Conservation (phyloP, 768 basidiomycete species). For the Neoboletus magnificus region DNA sequence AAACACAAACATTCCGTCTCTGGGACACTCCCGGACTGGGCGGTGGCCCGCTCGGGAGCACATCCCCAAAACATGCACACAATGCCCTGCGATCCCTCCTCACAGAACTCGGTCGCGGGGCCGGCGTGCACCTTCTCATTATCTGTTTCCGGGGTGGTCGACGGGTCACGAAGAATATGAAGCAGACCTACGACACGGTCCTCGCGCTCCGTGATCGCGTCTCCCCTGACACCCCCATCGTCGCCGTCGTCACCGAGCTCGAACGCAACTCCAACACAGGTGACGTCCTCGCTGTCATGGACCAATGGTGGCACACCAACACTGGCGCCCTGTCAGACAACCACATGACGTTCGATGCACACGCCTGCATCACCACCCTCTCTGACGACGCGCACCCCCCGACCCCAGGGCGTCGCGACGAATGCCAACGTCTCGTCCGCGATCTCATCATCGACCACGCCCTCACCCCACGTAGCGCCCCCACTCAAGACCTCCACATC, state of each 20-base stretch:
- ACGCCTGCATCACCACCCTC: constrained; percentile 25
- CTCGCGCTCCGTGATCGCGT: constrained; percentile 14
- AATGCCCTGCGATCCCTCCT: constrained; percentile 22
- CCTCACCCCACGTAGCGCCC: constrained; percentile 18
- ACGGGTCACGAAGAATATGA: constrained; percentile 18
- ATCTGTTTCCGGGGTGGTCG: constrained; percentile 19
- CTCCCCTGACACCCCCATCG: constrained; percentile 17
- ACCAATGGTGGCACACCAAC: constrained; percentile 23
- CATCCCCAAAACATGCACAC: constrained; percentile 9
- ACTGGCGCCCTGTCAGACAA: constrained; percentile 1
- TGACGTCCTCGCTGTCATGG: constrained; percentile 17
- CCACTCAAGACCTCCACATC: constrained; percentile 27
- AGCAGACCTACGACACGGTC: constrained; percentile 19
- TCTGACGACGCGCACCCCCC: constrained; percentile 17
- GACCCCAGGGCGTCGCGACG: constrained; percentile 17
- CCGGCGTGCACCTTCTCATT: constrained; percentile 21
- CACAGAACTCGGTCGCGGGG: constrained; percentile 14
- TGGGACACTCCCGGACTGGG: constrained; percentile 26
- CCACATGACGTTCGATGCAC: constrained; percentile 14
- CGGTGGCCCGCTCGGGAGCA: constrained; percentile 9
- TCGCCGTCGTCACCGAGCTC: constrained; percentile 20
- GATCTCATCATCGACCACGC: constrained; percentile 23
- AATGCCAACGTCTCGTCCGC: constrained; percentile 23
- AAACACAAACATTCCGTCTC: constrained; percentile 23
- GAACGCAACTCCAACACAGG: constrained; percentile 5